Evolutionary conservation across 2,329 filamentous ascomycete species (phyloP).

Genomic region (Talaromyces islandicus): DNA sequence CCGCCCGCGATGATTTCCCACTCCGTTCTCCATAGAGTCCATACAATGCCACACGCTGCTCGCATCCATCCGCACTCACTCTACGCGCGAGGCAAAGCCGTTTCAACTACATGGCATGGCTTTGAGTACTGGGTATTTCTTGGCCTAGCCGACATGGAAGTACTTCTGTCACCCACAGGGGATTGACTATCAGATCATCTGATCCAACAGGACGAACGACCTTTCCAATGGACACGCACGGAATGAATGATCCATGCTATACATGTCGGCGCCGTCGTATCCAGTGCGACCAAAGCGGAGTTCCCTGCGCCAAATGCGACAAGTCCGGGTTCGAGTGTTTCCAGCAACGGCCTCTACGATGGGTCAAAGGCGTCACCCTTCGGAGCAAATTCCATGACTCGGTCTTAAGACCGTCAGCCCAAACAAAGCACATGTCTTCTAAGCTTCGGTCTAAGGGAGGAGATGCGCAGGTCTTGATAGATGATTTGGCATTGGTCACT

Average conservation of each 20-base stretch:
- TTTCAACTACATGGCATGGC: background rate
- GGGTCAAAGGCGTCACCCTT: conserved; percentile 31
- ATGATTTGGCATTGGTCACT: background rate
- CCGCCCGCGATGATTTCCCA: background rate
- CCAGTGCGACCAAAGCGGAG: conserved; percentile 25
- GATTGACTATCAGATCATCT: background rate
- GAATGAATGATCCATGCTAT: conserved; percentile 22
- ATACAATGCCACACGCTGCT: too few species aligned
- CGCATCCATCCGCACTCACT: background rate
- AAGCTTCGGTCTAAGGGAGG: background rate
- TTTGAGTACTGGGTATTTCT: background rate
- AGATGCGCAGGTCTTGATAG: background rate
- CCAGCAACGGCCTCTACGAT: conserved; percentile 27
- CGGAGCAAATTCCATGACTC: conserved; percentile 20
- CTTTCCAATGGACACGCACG: background rate
- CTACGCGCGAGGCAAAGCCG: too few species aligned
- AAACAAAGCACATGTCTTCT: background rate
- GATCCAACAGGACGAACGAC: background rate
- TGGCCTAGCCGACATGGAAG: background rate
- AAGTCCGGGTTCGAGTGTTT: conserved; percentile 28
- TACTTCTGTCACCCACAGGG: background rate
- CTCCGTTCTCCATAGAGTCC: too few species aligned
- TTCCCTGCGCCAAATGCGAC: conserved; percentile 27
- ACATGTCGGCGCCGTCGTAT: conserved; percentile 31
- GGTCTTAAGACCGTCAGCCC: background rate